A percentile compares a stretch with the other conserved stretches of the same genome.
These are phyloP conservation scores for Dacryopinax primogenitus DNA, from an alignment of 768 basidiomycete species.

Conservation along the genomic window DNA sequence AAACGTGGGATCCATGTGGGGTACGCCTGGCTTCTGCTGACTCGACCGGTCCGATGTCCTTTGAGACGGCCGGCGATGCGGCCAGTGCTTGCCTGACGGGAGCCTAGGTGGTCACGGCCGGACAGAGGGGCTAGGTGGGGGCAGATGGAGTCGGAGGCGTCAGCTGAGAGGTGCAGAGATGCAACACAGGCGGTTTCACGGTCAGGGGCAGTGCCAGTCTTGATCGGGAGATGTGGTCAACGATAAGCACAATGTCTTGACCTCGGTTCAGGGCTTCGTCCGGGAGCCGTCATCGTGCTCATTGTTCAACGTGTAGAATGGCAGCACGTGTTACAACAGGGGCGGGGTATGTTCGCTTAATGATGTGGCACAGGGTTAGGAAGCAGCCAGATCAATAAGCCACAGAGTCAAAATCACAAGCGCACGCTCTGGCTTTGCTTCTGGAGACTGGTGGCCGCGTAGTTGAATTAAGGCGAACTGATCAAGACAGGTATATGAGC, in stretches of 20 bases:
- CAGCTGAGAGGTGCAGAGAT: background rate
- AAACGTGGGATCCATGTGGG: background rate
- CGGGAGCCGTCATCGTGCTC: background rate
- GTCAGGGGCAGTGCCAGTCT: background rate
- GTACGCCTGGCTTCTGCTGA: background rate
- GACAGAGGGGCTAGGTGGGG: background rate
- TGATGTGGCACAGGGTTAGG: background rate
- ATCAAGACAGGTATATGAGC: too few species aligned
- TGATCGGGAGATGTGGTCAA: background rate
- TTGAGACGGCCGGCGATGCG: background rate
- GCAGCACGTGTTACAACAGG: background rate
- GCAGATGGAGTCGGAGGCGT: background rate
- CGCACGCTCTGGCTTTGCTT: too few species aligned
- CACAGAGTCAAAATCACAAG: too few species aligned
- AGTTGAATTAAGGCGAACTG: too few species aligned
- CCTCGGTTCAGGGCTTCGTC: background rate
- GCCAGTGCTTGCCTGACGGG: background rate
- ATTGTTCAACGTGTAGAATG: constrained; percentile 1
- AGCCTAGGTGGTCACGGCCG: too few species aligned
- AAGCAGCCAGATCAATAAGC: constrained; percentile 1
- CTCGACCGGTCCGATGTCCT: background rate
- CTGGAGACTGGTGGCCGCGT: too few species aligned
- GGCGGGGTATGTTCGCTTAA: background rate
- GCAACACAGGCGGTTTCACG: background rate
- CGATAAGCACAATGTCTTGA: background rate